Percentiles rank a stretch among this genome's conserved stretches.
These are phyloP conservation scores for Collybiopsis confluens DNA, from an alignment of 768 basidiomycete species.

Conservation along the genomic window DNA sequence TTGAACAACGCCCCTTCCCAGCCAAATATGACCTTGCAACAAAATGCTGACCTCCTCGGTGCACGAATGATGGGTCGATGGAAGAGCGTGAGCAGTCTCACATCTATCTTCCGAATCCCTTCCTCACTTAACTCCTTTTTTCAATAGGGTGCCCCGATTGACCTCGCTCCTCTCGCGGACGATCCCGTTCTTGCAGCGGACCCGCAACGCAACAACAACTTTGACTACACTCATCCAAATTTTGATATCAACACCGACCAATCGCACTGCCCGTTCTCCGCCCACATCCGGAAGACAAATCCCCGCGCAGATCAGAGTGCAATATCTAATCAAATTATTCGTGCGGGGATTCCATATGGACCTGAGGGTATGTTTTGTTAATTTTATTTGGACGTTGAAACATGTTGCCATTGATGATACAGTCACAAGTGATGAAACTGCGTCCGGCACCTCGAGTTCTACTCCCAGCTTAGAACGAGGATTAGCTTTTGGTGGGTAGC, in stretches of 20 bases:
- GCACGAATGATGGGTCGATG: slow-evolving; percentile 31
- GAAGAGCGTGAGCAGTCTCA: slow-evolving; percentile 22
- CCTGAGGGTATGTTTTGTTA: slow-evolving; percentile 11
- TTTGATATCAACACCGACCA: slow-evolving; percentile 17
- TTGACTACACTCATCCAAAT: slow-evolving; percentile 22
- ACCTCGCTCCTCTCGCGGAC: slow-evolving; percentile 21
- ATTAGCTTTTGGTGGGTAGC: slow-evolving; percentile 7
- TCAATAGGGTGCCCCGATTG: slow-evolving; percentile 32
- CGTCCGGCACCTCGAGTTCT: background rate
- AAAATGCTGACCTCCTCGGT: slow-evolving; percentile 25
- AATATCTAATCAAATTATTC: slow-evolving; percentile 8
- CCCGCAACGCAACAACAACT: slow-evolving; percentile 24
- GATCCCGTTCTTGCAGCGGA: slow-evolving; percentile 19
- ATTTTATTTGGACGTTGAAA: no score
- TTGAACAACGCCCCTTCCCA: slow-evolving; percentile 15
- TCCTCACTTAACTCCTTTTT: no score
- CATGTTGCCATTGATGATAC: background rate
- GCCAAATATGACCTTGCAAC: slow-evolving; percentile 12
- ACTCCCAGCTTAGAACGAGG: slow-evolving; percentile 5
- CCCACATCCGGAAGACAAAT: slow-evolving; percentile 25
- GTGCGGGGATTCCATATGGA: slow-evolving; percentile 8
- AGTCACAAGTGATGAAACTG: slow-evolving; percentile 7
- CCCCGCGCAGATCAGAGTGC: slow-evolving; percentile 19
- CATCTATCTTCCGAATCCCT: background rate
- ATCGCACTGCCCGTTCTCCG: slow-evolving; percentile 26